Evolutionary conservation across 768 basidiomycete species (phyloP).

Genomic region (Plicaturopsis crispa): DNA sequence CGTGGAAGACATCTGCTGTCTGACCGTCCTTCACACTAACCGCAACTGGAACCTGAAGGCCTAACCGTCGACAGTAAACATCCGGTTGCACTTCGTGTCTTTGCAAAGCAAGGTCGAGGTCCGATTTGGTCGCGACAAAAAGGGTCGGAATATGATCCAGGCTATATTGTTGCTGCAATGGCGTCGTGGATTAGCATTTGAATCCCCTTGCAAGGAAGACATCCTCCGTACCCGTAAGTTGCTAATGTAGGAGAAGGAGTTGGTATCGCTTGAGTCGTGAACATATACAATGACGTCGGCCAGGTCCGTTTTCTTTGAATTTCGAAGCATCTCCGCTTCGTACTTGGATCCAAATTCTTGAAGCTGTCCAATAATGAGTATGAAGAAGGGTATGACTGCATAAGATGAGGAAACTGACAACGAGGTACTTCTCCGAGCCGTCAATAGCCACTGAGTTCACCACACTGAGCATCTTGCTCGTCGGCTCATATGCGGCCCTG

Average conservation of each 20-base stretch:
- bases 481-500: slow-evolving; percentile 72
- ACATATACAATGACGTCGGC: slow-evolving; percentile 95
- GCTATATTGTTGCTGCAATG: slow-evolving; percentile 87
- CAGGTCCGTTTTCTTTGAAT: slow-evolving; percentile 83
- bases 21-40: slow-evolving; percentile 86
- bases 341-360: slow-evolving; percentile 98
- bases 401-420: slow-evolving; percentile 80
- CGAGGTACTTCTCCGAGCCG: slow-evolving; percentile 92
- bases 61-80: slow-evolving; percentile 85
- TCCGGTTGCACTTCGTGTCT: slow-evolving; percentile 99
- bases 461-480: slow-evolving; percentile 83
- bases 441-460: slow-evolving; percentile 94
- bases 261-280: slow-evolving; percentile 96
- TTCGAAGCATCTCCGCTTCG: slow-evolving; percentile 84
- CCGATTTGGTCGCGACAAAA: slow-evolving; percentile 98
- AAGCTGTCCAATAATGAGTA: slow-evolving; percentile 39
- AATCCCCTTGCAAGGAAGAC: slow-evolving; percentile 8
- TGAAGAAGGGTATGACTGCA: too few relatives aligned
- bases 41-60: slow-evolving; percentile 89
- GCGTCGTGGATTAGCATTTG: background rate
- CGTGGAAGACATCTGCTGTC: slow-evolving; percentile 82
- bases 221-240: slow-evolving; percentile 76
- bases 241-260: slow-evolving; percentile 97
- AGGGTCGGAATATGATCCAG: slow-evolving; percentile 91
- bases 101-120: slow-evolving; percentile 94